These are phyloP conservation scores for Stephania japonica DNA, from an alignment of 164 flowering plant species.

Conservation along the genomic window DNA sequence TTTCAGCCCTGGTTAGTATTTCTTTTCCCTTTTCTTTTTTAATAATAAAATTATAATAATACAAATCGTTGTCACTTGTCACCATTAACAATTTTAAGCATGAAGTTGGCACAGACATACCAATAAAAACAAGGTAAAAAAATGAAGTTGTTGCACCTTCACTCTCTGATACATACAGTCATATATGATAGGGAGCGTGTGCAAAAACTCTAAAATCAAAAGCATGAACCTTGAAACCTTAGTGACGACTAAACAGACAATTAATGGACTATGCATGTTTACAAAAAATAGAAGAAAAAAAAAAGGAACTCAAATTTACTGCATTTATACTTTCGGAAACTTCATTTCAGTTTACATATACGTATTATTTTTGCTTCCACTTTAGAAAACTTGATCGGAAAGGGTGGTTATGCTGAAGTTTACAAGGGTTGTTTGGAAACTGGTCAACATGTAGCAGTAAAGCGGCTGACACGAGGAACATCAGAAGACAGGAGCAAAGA, in stretches of 20 bases:
- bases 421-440: slow-evolving; percentile 67
- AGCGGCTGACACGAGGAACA: slow-evolving; percentile 62
- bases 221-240: neutral
- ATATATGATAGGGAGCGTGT: too few species aligned
- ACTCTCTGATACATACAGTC: neutral
- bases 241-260: neutral
- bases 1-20: slow-evolving; percentile 54
- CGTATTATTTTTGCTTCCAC: neutral
- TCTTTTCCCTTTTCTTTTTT: slow-evolving; percentile 21
- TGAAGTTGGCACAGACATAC: neutral
- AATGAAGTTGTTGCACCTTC: neutral
- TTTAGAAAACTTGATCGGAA: slow-evolving; percentile 73
- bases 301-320: neutral
- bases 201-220: neutral
- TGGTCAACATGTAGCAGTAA: slow-evolving; percentile 69
- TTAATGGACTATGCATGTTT: neutral
- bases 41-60: neutral
- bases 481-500: slow-evolving; percentile 66
- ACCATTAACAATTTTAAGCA: too few species aligned
- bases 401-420: slow-evolving; percentile 94
- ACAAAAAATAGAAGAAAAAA: neutral
- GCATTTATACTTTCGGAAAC: neutral
- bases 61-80: too few species aligned
- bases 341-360: neutral
- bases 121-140: neutral